A percentile compares a stretch with the other conserved stretches of the same genome.
Evolutionary conservation across 2,329 filamentous ascomycete genomes (phyloP).

Genomic region (Pseudocercospora crystallina): DNA sequence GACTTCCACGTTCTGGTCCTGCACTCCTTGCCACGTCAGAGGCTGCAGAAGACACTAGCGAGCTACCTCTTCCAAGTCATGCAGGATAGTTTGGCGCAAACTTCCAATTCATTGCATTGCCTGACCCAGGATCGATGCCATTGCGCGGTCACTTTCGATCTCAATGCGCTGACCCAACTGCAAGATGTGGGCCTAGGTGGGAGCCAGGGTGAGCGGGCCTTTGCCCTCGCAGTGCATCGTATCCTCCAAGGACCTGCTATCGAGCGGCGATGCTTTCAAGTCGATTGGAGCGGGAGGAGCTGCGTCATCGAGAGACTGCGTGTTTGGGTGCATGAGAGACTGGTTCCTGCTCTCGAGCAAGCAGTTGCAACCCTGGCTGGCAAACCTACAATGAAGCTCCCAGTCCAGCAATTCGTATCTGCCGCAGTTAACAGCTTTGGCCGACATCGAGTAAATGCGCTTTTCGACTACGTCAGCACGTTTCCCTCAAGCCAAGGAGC

Average conservation of each 20-base stretch:
- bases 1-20: constrained; percentile 28
- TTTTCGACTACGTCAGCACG: constrained; percentile 75
- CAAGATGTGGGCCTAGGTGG: constrained; percentile 67
- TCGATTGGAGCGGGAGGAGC: constrained; percentile 58
- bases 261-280: constrained; percentile 57
- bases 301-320: constrained; percentile 61
- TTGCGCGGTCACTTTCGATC: constrained; percentile 26
- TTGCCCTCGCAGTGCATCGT: constrained; percentile 69
- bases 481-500: constrained; percentile 73
- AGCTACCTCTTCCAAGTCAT: constrained; percentile 28
- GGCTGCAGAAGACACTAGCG: constrained; percentile 28
- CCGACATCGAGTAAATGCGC: constrained; percentile 65
- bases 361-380: constrained; percentile 35
- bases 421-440: constrained; percentile 69
- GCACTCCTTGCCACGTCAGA: constrained; percentile 29
- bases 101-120: constrained; percentile 32
- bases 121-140: constrained; percentile 42
- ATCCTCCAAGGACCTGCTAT: constrained; percentile 64
- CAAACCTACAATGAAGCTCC: constrained; percentile 19
- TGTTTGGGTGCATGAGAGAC: constrained; percentile 68
- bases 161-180: constrained; percentile 39
- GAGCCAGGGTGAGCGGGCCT: constrained; percentile 67
- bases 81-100: constrained; percentile 18
- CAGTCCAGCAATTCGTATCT: constrained; percentile 64
- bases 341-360: constrained; percentile 63